A percentile compares a stretch with the other conserved stretches of the same genome.
Conservation (phyloP, 2,329 filamentous ascomycete genomes). For the Podosphaera aphanis region DNA sequence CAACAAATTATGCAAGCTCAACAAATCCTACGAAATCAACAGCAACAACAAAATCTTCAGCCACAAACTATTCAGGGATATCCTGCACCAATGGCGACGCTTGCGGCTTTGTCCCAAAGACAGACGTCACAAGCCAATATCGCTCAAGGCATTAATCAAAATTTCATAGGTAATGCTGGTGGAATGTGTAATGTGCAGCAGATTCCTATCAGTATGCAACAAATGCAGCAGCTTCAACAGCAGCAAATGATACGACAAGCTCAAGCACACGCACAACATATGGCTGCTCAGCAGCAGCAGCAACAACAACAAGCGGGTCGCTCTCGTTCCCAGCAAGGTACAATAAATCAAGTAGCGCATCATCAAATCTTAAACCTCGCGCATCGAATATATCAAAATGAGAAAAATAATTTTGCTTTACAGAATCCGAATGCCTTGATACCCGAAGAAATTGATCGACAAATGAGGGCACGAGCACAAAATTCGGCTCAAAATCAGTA, state of each 20-base stretch:
- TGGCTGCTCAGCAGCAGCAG: conserved; percentile 1
- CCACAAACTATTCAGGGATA: conserved; percentile 10
- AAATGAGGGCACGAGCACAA: conserved; percentile 2
- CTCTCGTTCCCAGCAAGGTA: background rate
- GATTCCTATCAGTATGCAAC: conserved; percentile 14
- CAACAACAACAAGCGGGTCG: conserved; percentile 1
- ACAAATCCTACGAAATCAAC: conserved; percentile 11
- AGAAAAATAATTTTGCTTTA: background rate
- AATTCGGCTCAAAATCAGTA: conserved; percentile 2
- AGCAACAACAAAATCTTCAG: conserved; percentile 16
- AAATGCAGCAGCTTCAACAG: conserved; percentile 11
- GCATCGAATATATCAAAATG: conserved; percentile 1
- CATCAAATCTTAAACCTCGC: background rate
- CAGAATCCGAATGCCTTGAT: conserved; percentile 1
- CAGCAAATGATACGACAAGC: conserved; percentile 3
- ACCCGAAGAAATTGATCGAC: conserved; percentile 1
- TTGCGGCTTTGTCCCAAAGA: conserved; percentile 2
- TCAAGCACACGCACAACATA: background rate
- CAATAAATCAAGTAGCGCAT: background rate
- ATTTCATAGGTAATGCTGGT: conserved; percentile 17
- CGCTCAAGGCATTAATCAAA: conserved; percentile 11
- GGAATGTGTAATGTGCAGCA: conserved; percentile 9
- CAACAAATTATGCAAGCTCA: conserved; percentile 17
- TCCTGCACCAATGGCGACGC: conserved; percentile 8
- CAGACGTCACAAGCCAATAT: conserved; percentile 5